phyloP scores from a whole-genome alignment of 352 stramenopile species.

The Phytophthora cryptogea region DNA sequence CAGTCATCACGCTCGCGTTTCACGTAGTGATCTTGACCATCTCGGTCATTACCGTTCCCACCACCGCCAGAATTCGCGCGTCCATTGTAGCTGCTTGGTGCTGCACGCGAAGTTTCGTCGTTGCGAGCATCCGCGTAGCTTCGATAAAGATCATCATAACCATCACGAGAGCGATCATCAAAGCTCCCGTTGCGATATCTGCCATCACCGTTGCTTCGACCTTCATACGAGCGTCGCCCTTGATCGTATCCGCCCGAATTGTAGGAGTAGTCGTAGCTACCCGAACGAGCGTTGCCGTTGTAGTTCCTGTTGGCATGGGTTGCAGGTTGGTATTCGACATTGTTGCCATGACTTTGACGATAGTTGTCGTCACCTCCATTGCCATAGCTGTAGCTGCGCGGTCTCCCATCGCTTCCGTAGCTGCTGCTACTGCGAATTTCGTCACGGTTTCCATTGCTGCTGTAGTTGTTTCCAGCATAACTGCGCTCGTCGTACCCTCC shows the following conservation, averaged over 20 bases:
- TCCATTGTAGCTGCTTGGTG: not conserved
- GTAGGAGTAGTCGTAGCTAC: slow-evolving; percentile 8
- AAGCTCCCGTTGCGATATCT: not conserved
- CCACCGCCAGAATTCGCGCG: slow-evolving; percentile 1
- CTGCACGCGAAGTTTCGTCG: slow-evolving; percentile 4
- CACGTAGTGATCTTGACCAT: not conserved
- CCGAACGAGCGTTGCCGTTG: not conserved
- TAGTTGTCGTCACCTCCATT: not conserved
- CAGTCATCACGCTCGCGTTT: not conserved
- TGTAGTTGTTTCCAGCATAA: no score
- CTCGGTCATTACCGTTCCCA: not conserved
- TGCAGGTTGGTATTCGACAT: not conserved
- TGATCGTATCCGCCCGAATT: slow-evolving; percentile 11
- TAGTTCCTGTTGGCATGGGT: slow-evolving; percentile 3
- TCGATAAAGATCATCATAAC: not conserved
- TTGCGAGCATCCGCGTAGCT: not conserved
- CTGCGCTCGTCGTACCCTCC: no score
- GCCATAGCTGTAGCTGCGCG: not conserved
- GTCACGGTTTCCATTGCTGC: no score
- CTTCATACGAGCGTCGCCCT: not conserved
- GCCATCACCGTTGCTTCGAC: not conserved
- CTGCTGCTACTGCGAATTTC: no score
- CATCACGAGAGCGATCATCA: not conserved
- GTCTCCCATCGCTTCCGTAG: not conserved
- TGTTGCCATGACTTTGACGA: not conserved